Evolutionary conservation across 345 rosid species (phyloP).

Genomic region (Murraya paniculata): DNA sequence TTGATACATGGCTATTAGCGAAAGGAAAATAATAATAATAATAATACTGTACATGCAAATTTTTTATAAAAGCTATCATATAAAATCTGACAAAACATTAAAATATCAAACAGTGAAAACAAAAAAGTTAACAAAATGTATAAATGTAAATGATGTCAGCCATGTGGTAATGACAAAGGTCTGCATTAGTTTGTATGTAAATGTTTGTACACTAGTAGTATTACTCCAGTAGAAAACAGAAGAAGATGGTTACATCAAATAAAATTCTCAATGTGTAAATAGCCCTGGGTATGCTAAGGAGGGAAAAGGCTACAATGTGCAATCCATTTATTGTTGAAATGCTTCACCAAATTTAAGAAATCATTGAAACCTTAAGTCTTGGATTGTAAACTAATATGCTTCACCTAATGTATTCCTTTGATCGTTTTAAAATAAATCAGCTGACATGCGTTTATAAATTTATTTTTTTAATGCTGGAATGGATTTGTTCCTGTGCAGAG

Average conservation of each 20-base stretch:
- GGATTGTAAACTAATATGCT: neutral
- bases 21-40: too few relatives aligned
- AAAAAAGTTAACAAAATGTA: too few relatives aligned
- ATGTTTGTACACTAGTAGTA: too few relatives aligned
- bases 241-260: neutral
- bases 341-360: neutral
- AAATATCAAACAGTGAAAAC: neutral
- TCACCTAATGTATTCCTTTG: too few relatives aligned
- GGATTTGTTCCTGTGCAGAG: conserved; percentile 45
- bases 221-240: neutral
- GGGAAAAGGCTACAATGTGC: too few relatives aligned
- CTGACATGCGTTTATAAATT: neutral
- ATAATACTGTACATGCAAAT: too few relatives aligned
- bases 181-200: too few relatives aligned
- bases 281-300: neutral
- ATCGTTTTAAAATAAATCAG: conserved; percentile 1
- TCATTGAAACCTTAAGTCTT: neutral
- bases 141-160: too few relatives aligned
- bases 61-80: too few relatives aligned
- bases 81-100: neutral
- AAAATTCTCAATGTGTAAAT: neutral
- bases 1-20: neutral
- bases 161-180: too few relatives aligned
- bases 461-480: neutral
- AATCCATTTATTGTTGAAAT: neutral